phyloP scores from a whole-genome alignment of 2,329 filamentous ascomycete species.

The Erysiphe pulchra region DNA sequence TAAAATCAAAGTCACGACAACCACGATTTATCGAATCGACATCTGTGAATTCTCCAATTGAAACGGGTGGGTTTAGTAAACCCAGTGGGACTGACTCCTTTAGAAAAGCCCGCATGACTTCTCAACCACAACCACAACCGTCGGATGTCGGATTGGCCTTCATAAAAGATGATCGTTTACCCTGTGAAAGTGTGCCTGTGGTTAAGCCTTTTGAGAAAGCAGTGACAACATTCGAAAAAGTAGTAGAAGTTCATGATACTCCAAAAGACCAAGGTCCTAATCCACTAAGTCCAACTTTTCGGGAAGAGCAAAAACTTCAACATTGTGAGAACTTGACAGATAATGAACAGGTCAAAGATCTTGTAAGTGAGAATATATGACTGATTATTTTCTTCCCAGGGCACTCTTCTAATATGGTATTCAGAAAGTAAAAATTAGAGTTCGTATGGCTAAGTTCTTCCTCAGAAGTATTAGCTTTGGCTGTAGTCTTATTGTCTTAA shows the following conservation, averaged over 20 bases:
- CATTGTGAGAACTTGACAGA: constrained; percentile 62
- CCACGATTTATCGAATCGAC: constrained; percentile 65
- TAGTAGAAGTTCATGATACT: constrained; percentile 67
- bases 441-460: constrained; percentile 80
- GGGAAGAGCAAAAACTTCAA: constrained; percentile 66
- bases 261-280: constrained; percentile 47
- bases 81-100: background rate
- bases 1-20: constrained; percentile 22
- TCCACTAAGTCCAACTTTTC: constrained; percentile 73
- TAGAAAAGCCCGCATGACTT: constrained; percentile 21
- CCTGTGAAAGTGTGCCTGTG: constrained; percentile 14
- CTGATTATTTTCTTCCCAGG: background rate
- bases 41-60: constrained; percentile 50
- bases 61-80: constrained; percentile 18
- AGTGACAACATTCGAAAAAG: constrained; percentile 65
- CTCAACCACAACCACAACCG: constrained; percentile 23
- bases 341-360: constrained; percentile 62
- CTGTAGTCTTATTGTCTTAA: constrained; percentile 80
- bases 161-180: constrained; percentile 31
- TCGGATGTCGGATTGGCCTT: constrained; percentile 87
- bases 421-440: constrained; percentile 77
- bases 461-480: constrained; percentile 93
- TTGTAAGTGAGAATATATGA: constrained; percentile 42
- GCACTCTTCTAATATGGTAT: constrained; percentile 15
- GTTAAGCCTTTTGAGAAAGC: constrained; percentile 37